Evolutionary conservation across 2,329 filamentous ascomycete species (phyloP), one percentile per base, ranked within the genome.

Genomic region (Alternaria panax): DNA sequence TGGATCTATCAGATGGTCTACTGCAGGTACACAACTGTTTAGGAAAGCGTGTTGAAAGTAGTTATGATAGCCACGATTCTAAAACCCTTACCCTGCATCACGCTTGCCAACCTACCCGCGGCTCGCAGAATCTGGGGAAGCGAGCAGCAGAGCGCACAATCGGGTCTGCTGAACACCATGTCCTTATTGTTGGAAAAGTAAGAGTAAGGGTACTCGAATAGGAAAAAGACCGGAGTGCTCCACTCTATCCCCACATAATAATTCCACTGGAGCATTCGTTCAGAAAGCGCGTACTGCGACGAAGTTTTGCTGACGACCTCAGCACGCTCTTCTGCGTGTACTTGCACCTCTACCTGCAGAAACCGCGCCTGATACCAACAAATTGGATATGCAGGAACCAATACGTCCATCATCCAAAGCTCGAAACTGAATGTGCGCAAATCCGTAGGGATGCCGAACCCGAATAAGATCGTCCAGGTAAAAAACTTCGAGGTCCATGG

Each of bases 381-480:
- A 14, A 36, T 48, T 34, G 20, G 22, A 48, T 7, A 48, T 24
- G 30, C 45, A 48, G 28, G 45, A 48, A 48, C 45, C 45, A 48
- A n/a, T 16, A 24, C 45, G 20, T 51, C 34, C 34, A 22, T 25
- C 24, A 40, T 51, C 14, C 48, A 32, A 40, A 51, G 3, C 48
- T 34, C 16, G 34, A 34, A 40, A 51, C n/a, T 22, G 14, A 36
- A 40, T 24, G 22, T 8, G 30, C 34, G 32, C 48, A 51, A 27
- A n/a, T 27, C 11, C 30, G 12, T 40, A 40, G 48, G 12, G 22
- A 40, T 40, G 25, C 48, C 45, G 48, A 51, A 51, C 48, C 48
- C 43, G 25, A 55, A 41, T 22, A 48, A 16, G 51, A 59, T 59
- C 40, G 48, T 38, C 57, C 51, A 46, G 52, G 46, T 56, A 56